Base-by-base conservation (phyloP, 257 asterid genomes). In the Salvia miltiorrhiza region DNA sequence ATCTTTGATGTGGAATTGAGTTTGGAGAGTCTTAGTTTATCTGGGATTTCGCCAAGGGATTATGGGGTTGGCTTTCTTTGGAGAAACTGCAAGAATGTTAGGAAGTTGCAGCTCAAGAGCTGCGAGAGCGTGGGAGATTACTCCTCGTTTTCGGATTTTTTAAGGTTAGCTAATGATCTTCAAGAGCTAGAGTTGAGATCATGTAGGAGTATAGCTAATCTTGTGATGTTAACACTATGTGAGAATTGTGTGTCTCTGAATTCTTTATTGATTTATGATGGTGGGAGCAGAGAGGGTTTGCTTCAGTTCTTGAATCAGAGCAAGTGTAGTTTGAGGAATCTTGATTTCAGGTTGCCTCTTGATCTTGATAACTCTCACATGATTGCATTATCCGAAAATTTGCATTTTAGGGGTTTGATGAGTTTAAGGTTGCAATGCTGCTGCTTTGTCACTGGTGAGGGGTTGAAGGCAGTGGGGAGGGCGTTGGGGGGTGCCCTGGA, bases 301-400 rank as follows among this genome's bases (percentile, higher is more conserved):
- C 87, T 85, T 61, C 90, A 80, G 21, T 92, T 92, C 81, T 58
- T 90, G 3, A 75, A 45, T 71, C 82, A 72, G 19, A 80, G 86
- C 73, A 79, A 60, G 24, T 81, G 81, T 43, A 52, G 69, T 9
- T 47, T 92, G 9, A 78, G 37, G 63, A 86, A 63, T 19, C 89
- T 92, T 24, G 92, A 92, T 67, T 74, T 92, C 5, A 69, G 97
- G 62, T 49, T 92, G 41, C 97, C 98, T 1, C 95, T 92, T 67
- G 98, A 92, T 75, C 89, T 92, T 33, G 76, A 84, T 4, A 86
- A 86, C 82, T 17, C 71, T 26, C 98, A 92, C 65, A 77, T 92
- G 56, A 48, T 70, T 1, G 90, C 96, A 48, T 63, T 85, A 23
- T 72, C 91, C 0, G 86, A 78, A 65, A 90, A 85, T 81, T 72